Evolutionary conservation across 2,329 filamentous ascomycete species (phyloP), one percentile per base, ranked within the genome.

Genomic region (Pyrenophora graminea): DNA sequence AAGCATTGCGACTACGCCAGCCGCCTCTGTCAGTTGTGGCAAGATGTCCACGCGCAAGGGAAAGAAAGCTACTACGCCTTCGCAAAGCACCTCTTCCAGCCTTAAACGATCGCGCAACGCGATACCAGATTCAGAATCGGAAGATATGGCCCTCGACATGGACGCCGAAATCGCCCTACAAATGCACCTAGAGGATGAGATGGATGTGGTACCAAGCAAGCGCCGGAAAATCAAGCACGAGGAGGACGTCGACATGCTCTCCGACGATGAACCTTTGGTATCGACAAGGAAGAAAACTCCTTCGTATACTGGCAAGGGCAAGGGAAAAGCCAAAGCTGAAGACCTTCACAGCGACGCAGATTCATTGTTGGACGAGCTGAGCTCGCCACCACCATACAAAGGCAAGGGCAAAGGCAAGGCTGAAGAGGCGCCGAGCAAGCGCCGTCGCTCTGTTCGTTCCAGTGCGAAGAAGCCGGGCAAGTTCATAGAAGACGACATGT

Each of bases 1-100:
- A 17, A 86, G 83, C 68, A 76, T 79, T 46, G 74, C 77, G 39
- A 77, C 75, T 15, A 86, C 84, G 8, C 84, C 83, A 3, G 77
- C 75, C 18, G 74, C 76, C 19, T 77, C 77, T 6, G 7, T 57
- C 47, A 49, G 55, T 10, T 57, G 44, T 36, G 56, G 62, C 40
- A 59, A 56, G 21, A 47, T 53, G 42, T 58, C 70, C 42, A 64
- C 62, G 44, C 51, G 59, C 36, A 66, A 63, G 36, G 51, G 55
- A 30, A 58, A 56, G 47, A 54, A 58, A 48, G 51, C 58, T 48
- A 45, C 61, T 6, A 58, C 42, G 19, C 56, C 55, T 15, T 53
- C 48, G 9, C 31, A 58, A 12, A 51, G 41, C 36, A 42, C 54
- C 36, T 56, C 63, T 12, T 59, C 58, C 17, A 64, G 66, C 43